These are phyloP conservation scores for Tolypocladium sp. DNA, from an alignment of 2,329 filamentous ascomycete genomes.

Conservation along the genomic window DNA sequence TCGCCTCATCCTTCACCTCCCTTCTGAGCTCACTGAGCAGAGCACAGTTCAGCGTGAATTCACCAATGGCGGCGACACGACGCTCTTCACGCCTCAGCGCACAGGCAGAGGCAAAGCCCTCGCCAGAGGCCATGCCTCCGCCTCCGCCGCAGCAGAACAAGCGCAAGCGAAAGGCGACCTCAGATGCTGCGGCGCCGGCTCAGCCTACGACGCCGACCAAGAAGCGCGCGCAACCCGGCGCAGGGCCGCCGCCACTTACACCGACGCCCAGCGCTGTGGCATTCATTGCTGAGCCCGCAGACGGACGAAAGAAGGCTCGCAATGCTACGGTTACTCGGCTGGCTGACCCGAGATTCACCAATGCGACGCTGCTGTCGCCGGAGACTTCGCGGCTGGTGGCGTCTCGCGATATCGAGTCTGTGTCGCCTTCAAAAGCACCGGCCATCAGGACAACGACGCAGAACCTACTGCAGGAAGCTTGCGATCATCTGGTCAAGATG, in stretches of 20 bases:
- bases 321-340: constrained; percentile 40
- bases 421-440: constrained; percentile 34
- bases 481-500: constrained; percentile 61
- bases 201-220: constrained; percentile 20
- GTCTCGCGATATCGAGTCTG: constrained; percentile 33
- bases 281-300: constrained; percentile 24
- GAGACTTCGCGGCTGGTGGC: constrained; percentile 55
- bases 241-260: constrained; percentile 28
- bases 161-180: constrained; percentile 25
- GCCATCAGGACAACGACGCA: constrained; percentile 47
- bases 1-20: not conserved
- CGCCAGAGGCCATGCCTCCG: constrained; percentile 9
- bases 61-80: constrained; percentile 22
- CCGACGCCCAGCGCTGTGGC: constrained; percentile 36
- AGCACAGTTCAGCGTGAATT: not conserved
- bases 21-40: not conserved
- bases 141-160: constrained; percentile 11
- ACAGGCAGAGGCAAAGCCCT: constrained; percentile 8
- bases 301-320: constrained; percentile 26
- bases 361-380: constrained; percentile 63
- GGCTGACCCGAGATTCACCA: constrained; percentile 55
- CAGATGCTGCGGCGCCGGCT: constrained; percentile 10
- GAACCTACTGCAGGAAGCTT: constrained; percentile 66
- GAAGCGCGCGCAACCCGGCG: constrained; percentile 16
- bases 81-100: constrained; percentile 32